Percentiles rank a stretch among this genome's conserved stretches.
Evolutionary conservation across 768 basidiomycete species (phyloP).

Genomic region (Termitomyces heimii): DNA sequence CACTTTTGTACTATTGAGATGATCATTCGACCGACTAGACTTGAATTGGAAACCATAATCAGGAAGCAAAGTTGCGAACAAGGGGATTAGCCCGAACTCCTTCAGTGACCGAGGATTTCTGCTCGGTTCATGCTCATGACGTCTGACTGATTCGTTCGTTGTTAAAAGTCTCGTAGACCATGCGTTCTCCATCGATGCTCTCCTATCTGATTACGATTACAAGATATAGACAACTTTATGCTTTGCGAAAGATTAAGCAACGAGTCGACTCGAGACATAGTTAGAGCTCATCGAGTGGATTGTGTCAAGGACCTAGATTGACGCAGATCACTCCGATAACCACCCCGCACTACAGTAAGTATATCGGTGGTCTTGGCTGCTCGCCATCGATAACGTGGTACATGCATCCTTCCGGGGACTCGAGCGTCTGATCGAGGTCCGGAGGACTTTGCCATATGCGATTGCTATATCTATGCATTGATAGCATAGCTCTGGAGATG

Average conservation of each 20-base stretch:
- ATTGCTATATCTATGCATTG: neutral
- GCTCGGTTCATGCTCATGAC: neutral
- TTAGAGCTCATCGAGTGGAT: neutral
- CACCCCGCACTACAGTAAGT: neutral
- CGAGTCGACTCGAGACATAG: neutral
- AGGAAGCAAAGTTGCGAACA: neutral
- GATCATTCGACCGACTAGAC: neutral
- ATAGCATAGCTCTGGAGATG: neutral
- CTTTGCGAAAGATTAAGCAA: neutral
- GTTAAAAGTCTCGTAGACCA: neutral
- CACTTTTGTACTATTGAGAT: neutral
- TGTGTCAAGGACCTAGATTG: neutral
- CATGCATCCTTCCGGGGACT: neutral
- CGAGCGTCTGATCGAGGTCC: neutral
- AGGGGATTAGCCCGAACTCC: neutral
- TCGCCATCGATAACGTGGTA: neutral
- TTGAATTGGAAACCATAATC: neutral
- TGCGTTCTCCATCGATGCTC: neutral
- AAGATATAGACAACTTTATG: neutral
- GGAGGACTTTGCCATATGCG: neutral
- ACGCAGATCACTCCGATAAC: neutral
- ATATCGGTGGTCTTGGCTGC: neutral
- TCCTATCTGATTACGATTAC: neutral
- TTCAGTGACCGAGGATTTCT: neutral
- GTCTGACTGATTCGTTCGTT: neutral